A percentile compares a stretch with the other conserved stretches of the same genome.
phyloP scores from a whole-genome alignment of 2,329 filamentous ascomycete genomes.

The Orbilia javanica region DNA sequence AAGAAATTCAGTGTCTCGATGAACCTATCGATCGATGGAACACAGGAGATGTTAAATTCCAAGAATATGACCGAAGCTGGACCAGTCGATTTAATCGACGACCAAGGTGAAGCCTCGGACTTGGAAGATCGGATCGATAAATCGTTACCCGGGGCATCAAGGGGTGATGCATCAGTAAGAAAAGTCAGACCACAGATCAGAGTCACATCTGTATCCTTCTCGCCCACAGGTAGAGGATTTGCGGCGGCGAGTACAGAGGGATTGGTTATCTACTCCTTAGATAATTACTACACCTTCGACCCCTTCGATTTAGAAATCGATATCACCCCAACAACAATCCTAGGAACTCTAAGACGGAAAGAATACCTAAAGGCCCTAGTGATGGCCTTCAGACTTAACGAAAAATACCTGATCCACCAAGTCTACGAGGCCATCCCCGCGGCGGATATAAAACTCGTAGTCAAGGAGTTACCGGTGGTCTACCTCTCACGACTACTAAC shows the following conservation, averaged over 20 bases:
- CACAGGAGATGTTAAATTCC: slow-evolving; percentile 96
- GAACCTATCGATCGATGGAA: slow-evolving; percentile 94
- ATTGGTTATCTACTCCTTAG: slow-evolving; percentile 90
- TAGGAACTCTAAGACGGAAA: slow-evolving; percentile 76
- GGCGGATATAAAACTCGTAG: slow-evolving; percentile 79
- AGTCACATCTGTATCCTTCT: slow-evolving; percentile 86
- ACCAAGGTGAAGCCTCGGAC: slow-evolving; percentile 88
- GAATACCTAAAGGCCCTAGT: slow-evolving; percentile 93
- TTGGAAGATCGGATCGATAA: slow-evolving; percentile 84
- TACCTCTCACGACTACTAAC: slow-evolving; percentile 88
- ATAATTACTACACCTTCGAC: slow-evolving; percentile 86
- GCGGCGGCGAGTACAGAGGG: slow-evolving; percentile 96
- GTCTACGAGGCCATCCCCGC: slow-evolving; percentile 88
- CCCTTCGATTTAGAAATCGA: slow-evolving; percentile 96
- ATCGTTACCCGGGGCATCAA: slow-evolving; percentile 84
- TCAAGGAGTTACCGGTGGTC: slow-evolving; percentile 81
- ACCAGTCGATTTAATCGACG: slow-evolving; percentile 84
- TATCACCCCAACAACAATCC: slow-evolving; percentile 87
- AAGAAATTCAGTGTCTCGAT: slow-evolving; percentile 97
- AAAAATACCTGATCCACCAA: slow-evolving; percentile 81
- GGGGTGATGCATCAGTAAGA: slow-evolving; percentile 85
- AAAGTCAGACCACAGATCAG: slow-evolving; percentile 84
- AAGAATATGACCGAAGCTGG: slow-evolving; percentile 91
- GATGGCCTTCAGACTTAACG: slow-evolving; percentile 97
- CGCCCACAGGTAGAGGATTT: slow-evolving; percentile 88